These are phyloP conservation scores for Termitomyces titanicus DNA, from an alignment of 768 basidiomycete genomes.

Conservation along the genomic window DNA sequence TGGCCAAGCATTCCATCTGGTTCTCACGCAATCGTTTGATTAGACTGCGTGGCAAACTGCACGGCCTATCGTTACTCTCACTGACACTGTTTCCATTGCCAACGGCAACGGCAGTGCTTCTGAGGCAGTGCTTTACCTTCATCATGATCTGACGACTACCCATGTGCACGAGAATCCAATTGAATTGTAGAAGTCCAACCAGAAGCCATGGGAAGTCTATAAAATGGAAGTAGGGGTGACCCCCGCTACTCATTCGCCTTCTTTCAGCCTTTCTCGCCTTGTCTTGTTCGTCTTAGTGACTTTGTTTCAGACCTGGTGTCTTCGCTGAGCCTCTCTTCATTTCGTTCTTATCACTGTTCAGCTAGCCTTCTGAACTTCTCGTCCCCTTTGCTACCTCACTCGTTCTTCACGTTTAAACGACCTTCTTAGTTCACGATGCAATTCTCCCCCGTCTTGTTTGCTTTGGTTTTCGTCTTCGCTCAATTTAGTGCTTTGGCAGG, in stretches of 20 bases:
- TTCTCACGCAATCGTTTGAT: too few species aligned
- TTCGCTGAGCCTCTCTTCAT: slow-evolving; percentile 8
- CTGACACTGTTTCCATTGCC: background rate
- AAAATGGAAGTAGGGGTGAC: background rate
- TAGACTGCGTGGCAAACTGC: too few species aligned
- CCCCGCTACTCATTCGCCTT: slow-evolving; percentile 4
- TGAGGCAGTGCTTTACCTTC: background rate
- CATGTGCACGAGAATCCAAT: background rate
- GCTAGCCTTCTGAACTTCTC: slow-evolving; percentile 3
- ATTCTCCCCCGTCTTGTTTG: slow-evolving; percentile 8
- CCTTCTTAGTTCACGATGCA: background rate
- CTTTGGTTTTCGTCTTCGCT: slow-evolving; percentile 6
- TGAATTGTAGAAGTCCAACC: background rate
- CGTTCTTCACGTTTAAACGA: background rate
- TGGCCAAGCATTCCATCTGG: background rate
- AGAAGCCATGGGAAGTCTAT: background rate
- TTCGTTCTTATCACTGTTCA: slow-evolving; percentile 4
- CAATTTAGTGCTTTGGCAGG: slow-evolving; percentile 12
- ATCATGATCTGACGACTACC: background rate
- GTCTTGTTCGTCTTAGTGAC: slow-evolving; percentile 2
- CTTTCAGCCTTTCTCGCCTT: slow-evolving; percentile 6
- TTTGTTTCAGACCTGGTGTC: slow-evolving; percentile 15
- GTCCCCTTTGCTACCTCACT: background rate
- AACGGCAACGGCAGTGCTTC: background rate
- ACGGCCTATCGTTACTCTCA: background rate